Conservation (phyloP, 2,329 filamentous ascomycete genomes). For the Aspergillus neotritici region DNA sequence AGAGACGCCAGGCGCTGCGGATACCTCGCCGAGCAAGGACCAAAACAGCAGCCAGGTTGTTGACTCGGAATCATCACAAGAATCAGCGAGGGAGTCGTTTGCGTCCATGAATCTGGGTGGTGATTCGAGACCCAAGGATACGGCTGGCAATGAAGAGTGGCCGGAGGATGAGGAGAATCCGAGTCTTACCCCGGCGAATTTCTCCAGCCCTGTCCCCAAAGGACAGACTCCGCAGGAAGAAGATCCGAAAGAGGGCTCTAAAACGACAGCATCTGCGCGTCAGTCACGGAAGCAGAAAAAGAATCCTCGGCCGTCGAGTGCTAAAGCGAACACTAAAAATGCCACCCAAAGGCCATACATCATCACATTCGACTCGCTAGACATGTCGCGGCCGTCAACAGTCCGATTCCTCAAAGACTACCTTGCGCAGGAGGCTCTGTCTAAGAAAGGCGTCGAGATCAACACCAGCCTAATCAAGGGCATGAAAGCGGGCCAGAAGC, state of each 20-base stretch:
- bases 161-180: constrained; percentile 27
- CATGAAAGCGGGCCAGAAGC: constrained; percentile 64
- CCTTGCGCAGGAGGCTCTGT: constrained; percentile 64
- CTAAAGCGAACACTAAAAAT: constrained; percentile 31
- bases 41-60: background rate
- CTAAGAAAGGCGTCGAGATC: constrained; percentile 51
- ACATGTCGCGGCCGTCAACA: constrained; percentile 57
- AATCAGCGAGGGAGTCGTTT: constrained; percentile 20
- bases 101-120: constrained; percentile 23
- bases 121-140: constrained; percentile 4
- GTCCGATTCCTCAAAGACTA: constrained; percentile 69
- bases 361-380: constrained; percentile 82
- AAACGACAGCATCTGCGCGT: constrained; percentile 6
- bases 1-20: constrained; percentile 22
- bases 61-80: constrained; percentile 11
- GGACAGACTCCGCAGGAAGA: constrained; percentile 9
- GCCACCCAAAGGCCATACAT: constrained; percentile 60
- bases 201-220: constrained; percentile 13
- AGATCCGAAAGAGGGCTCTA: constrained; percentile 10
- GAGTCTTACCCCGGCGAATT: constrained; percentile 8
- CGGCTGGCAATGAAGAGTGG: constrained; percentile 23
- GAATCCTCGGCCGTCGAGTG: constrained; percentile 15
- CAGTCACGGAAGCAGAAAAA: constrained; percentile 20
- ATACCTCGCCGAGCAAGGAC: background rate
- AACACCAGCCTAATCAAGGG: constrained; percentile 46